A percentile compares a stretch with the other conserved stretches of the same genome.
Conservation (phyloP, 2,329 filamentous ascomycete genomes). For the Pseudogymnoascus sp. region DNA sequence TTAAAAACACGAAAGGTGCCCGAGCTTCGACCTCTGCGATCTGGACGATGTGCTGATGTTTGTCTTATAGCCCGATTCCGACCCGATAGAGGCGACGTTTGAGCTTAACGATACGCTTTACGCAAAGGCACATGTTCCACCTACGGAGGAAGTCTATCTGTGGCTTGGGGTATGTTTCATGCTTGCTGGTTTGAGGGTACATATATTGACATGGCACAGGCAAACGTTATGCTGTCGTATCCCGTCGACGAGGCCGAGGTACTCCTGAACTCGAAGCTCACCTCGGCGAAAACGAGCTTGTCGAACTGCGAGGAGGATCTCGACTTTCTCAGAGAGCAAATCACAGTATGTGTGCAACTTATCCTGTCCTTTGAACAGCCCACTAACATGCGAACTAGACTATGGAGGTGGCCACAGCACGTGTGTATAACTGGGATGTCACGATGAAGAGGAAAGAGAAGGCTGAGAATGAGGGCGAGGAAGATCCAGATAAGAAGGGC, state of each 20-base stretch:
- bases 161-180: conserved; percentile 74
- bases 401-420: conserved; percentile 88
- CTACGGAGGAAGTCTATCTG: conserved; percentile 85
- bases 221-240: conserved; percentile 96
- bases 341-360: conserved; percentile 59
- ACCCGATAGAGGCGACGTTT: conserved; percentile 84
- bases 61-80: conserved; percentile 32
- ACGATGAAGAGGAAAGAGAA: conserved; percentile 92
- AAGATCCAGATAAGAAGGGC: conserved; percentile 26
- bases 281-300: conserved; percentile 69
- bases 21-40: neutral
- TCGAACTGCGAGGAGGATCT: conserved; percentile 92
- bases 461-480: conserved; percentile 44
- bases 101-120: conserved; percentile 95
- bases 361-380: neutral
- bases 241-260: conserved; percentile 78
- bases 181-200: neutral
- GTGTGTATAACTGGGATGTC: conserved; percentile 99
- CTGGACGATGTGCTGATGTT: conserved; percentile 11
- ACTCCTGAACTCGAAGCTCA: conserved; percentile 68
- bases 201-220: conserved; percentile 38
- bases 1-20: conserved; percentile 65
- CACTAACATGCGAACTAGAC: conserved; percentile 48
- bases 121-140: conserved; percentile 73
- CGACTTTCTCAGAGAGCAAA: conserved; percentile 91